Evolutionary conservation across 1,284 basidiomycete genomes (phyloP).

Genomic region (Tilletia horrida): DNA sequence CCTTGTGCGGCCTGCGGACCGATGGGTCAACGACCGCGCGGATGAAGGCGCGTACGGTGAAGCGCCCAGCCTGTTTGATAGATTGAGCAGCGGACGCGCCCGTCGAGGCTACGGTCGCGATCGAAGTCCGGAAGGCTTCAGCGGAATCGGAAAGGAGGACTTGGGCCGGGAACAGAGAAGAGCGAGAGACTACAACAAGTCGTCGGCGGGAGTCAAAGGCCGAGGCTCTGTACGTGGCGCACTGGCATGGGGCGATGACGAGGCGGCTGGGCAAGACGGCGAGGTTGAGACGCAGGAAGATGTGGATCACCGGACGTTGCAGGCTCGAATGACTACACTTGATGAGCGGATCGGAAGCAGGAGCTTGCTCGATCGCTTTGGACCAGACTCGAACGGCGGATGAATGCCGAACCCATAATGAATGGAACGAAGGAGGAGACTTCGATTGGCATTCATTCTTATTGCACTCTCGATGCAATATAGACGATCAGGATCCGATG

Average conservation of each 20-base stretch:
- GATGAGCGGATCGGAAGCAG: too few species aligned
- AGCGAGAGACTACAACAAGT: background rate
- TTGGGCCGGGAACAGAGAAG: background rate
- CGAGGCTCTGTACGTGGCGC: constrained; percentile 10
- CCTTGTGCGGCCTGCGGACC: background rate
- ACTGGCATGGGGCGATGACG: constrained; percentile 3
- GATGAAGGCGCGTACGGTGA: background rate
- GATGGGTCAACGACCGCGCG: constrained; percentile 3
- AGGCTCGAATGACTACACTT: too few species aligned
- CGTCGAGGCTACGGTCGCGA: constrained; percentile 1
- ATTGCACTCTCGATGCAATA: too few species aligned
- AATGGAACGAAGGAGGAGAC: too few species aligned
- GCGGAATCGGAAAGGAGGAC: background rate
- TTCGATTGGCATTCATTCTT: too few species aligned
- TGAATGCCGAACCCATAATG: too few species aligned
- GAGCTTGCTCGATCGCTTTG: too few species aligned
- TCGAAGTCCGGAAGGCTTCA: background rate
- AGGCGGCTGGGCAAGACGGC: background rate
- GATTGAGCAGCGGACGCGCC: background rate
- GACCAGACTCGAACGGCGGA: too few species aligned
- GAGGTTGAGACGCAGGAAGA: too few species aligned
- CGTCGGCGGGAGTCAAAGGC: background rate
- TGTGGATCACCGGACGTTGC: too few species aligned
- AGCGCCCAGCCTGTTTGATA: background rate
- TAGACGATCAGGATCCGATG: too few species aligned